Conservation (phyloP, 2,329 filamentous ascomycete species). For the Penicillium olsonii region DNA sequence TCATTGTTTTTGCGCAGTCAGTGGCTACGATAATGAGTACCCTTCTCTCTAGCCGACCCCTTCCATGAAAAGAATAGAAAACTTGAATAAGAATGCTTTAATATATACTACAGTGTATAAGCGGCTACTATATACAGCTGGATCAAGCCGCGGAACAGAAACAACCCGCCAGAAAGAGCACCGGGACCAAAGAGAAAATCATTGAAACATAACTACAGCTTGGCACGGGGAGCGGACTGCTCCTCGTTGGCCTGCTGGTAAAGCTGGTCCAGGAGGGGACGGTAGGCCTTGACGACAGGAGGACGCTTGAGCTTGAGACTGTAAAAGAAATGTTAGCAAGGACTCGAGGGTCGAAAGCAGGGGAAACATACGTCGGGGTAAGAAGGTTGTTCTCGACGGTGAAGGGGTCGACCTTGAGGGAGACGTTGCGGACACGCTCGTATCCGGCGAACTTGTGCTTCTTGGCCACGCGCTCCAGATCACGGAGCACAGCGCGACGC, state of each 20-base stretch:
- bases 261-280: slow-evolving; percentile 59
- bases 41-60: too few species aligned
- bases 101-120: slow-evolving; percentile 17
- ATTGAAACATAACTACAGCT: slow-evolving; percentile 35
- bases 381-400: slow-evolving; percentile 85
- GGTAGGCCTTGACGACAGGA: slow-evolving; percentile 64
- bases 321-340: slow-evolving; percentile 20
- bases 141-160: slow-evolving; percentile 6
- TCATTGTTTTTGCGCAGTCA: too few species aligned
- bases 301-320: slow-evolving; percentile 73
- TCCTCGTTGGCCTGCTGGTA: slow-evolving; percentile 58
- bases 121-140: slow-evolving; percentile 13
- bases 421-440: slow-evolving; percentile 74
- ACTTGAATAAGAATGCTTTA: neutral
- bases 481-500: slow-evolving; percentile 71
- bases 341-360: neutral
- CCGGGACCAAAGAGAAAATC: neutral
- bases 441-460: slow-evolving; percentile 90
- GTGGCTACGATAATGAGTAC: too few species aligned
- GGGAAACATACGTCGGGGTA: slow-evolving; percentile 48
- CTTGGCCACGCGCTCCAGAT: slow-evolving; percentile 75
- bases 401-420: slow-evolving; percentile 84
- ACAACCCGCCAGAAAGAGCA: slow-evolving; percentile 1
- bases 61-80: too few species aligned
- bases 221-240: slow-evolving; percentile 41